Percentiles rank a stretch among this genome's conserved stretches.
Conservation (phyloP, 371 early-diverging fungal species). For the Haplosporangium sp. region DNA sequence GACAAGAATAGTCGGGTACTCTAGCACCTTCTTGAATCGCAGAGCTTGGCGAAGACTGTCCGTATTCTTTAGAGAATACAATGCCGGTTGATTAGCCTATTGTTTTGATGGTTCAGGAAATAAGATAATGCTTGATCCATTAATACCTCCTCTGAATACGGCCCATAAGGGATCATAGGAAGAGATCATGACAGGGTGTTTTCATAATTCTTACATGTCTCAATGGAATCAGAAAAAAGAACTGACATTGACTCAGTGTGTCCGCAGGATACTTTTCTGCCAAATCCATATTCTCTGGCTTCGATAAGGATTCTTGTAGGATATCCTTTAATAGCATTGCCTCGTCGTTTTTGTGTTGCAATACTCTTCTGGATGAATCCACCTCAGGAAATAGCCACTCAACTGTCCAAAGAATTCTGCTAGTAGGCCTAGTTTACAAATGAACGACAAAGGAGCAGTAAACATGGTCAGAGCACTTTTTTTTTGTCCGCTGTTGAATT, state of each 20-base stretch:
- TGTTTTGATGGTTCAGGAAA: not conserved
- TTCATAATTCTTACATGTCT: conserved; percentile 31
- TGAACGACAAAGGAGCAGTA: no score
- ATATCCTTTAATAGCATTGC: conserved; percentile 17
- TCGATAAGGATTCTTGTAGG: conserved; percentile 4
- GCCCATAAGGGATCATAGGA: no score
- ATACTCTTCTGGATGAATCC: conserved; percentile 17
- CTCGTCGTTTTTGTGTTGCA: conserved; percentile 39
- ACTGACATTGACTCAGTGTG: conserved; percentile 20
- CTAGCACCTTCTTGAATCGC: conserved; percentile 43
- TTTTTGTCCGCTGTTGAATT: not conserved
- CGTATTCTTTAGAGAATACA: conserved; percentile 27
- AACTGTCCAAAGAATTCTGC: conserved; percentile 42
- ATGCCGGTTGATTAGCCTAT: conserved; percentile 46
- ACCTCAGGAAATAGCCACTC: conserved; percentile 49
- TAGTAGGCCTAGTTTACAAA: not conserved
- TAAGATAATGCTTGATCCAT: not conserved
- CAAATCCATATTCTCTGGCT: conserved; percentile 20
- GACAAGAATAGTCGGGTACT: conserved; percentile 43
- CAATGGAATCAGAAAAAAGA: conserved; percentile 43
- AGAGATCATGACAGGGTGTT: not conserved
- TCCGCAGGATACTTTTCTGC: conserved; percentile 17
- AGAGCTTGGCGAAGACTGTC: conserved; percentile 40
- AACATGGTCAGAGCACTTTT: not conserved
- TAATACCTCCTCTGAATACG: no score